Evolutionary conservation across 345 rosid genomes (phyloP), one percentile per base, ranked within the genome.

Genomic region (Tarenaya hassleriana): DNA sequence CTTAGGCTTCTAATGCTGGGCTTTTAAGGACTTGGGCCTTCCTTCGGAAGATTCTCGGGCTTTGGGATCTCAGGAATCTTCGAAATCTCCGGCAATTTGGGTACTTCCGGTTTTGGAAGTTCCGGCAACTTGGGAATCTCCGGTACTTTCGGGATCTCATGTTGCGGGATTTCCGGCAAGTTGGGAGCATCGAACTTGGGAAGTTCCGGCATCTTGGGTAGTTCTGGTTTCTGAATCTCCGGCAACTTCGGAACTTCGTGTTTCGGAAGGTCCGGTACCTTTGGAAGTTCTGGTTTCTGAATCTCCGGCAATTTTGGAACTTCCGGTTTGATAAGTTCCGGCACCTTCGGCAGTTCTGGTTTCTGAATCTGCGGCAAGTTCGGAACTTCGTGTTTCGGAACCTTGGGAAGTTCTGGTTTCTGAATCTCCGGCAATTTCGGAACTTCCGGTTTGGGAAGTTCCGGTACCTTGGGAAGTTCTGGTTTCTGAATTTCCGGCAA

Each of bases 101-200:
- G n/a, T 6, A 10, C 6, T 10, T 34, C 42, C 0, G 5, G 14
- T 9, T 16, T 8, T 12, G 37, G 39, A 15, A 43, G 33, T 10
- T 35, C 9, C 11, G 39, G 32, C 13, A 43, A 29, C 21, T 50
- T 50, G 15, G 59, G 49, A 7, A 55, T 5, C 10, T 53, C 60
- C 7, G 50, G 60, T 12, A 33, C 10, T 33, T 55, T 55, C 2
- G 49, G 60, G 1, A 40, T 3, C 32, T 55, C 38, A 7, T 7
- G 21, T 17, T 56, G 43, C 11, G 40, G 40, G 9, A 35, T 10
- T 35, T 35, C 34, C 17, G 62, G 62, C 5, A 45, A 6, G 11
- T 47, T 47, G 15, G 63, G 63, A 6, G 47, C 0, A 8, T 52
- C 47, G 10, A 53, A 41, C 31, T 62, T 54, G 4, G 61, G 68